phyloP scores from a whole-genome alignment of 2,329 filamentous ascomycete species.

The Lasiodiplodia gonubiensis region DNA sequence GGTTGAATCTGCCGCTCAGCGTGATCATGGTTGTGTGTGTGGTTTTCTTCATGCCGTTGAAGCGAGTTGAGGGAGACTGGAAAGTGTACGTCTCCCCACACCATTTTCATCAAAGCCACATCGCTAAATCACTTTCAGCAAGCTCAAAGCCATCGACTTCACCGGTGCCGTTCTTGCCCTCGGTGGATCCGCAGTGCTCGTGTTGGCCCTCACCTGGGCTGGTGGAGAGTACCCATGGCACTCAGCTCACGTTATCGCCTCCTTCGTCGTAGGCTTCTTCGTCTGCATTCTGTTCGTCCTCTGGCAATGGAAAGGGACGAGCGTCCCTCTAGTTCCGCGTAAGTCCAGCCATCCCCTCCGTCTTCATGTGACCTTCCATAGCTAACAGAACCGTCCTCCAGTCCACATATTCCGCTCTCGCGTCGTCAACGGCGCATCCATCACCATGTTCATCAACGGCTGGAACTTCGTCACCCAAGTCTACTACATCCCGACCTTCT shows the following conservation, averaged over 20 bases:
- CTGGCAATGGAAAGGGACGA: slow-evolving; percentile 59
- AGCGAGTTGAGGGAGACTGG: slow-evolving; percentile 61
- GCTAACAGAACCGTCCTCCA: slow-evolving; percentile 25
- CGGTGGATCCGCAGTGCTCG: slow-evolving; percentile 52
- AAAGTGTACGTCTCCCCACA: slow-evolving; percentile 25
- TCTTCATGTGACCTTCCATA: no score
- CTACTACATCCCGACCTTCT: slow-evolving; percentile 52
- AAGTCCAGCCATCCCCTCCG: slow-evolving; percentile 31
- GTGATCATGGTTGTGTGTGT: slow-evolving; percentile 55
- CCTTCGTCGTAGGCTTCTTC: slow-evolving; percentile 55
- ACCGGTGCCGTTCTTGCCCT: slow-evolving; percentile 55
- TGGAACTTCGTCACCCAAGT: slow-evolving; percentile 66
- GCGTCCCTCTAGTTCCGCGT: slow-evolving; percentile 56
- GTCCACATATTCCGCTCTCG: slow-evolving; percentile 61
- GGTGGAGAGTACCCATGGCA: slow-evolving; percentile 62
- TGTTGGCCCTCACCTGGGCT: slow-evolving; percentile 55
- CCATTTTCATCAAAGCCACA: no score
- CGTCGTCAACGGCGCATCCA: slow-evolving; percentile 61
- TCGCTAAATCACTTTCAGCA: slow-evolving; percentile 39
- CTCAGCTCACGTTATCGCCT: slow-evolving; percentile 58
- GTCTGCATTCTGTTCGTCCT: slow-evolving; percentile 54
- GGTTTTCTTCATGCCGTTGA: slow-evolving; percentile 63
- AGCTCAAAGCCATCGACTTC: slow-evolving; percentile 60
- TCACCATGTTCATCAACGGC: slow-evolving; percentile 58
- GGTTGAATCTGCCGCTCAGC: slow-evolving; percentile 60